Base-by-base conservation (phyloP, 2,329 filamentous ascomycete genomes). In the Lecanicillium sp. region DNA sequence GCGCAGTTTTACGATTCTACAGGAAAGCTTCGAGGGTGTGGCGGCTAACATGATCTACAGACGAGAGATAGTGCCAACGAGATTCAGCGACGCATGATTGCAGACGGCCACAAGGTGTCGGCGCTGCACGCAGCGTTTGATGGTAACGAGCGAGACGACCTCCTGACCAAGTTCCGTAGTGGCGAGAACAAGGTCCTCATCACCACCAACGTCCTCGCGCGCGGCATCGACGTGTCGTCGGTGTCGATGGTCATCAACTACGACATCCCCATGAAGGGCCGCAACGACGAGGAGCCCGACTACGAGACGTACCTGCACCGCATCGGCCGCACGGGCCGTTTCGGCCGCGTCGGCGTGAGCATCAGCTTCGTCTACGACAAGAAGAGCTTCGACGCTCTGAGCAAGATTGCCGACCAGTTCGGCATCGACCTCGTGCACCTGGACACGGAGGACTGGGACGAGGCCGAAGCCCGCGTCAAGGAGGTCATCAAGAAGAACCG, bases 221-320 rank as follows among this genome's bases (percentile, higher is more conserved):
- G 93, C 62, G 93, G 93, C 63, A 97, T 98, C 60, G 93, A 98
- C 62, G 79, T 83, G 72, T 97, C 63, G 67, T 94, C 70, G 23
- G 93, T 98, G 12, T 95, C 90, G 9, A 93, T 98, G 84, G 93
- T 98, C 46, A 90, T 98, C 74, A 98, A 98, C 74, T 98, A 98
- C 68, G 86, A 89, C 58, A 86, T 89, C 50, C 85, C 85, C 20
- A 86, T 85, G 73, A 84, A 85, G 61, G 83, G 86, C 33, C 70
- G 77, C 26, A 82, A 86, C 15, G 90, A 97, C 57, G 76, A 77
- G 23, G 87, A 93, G 67, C 86, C 91, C 12, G 93, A 98, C 62
- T 83, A 83, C 39, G 90, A 97, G 72, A 98, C 93, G 1, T 98
- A 98, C 63, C 84, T 98, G 41, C 93, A 98, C 75, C 87, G 93